These are phyloP conservation scores for Euphrasia arctica DNA, from an alignment of 305 asterid species.

Conservation along the genomic window DNA sequence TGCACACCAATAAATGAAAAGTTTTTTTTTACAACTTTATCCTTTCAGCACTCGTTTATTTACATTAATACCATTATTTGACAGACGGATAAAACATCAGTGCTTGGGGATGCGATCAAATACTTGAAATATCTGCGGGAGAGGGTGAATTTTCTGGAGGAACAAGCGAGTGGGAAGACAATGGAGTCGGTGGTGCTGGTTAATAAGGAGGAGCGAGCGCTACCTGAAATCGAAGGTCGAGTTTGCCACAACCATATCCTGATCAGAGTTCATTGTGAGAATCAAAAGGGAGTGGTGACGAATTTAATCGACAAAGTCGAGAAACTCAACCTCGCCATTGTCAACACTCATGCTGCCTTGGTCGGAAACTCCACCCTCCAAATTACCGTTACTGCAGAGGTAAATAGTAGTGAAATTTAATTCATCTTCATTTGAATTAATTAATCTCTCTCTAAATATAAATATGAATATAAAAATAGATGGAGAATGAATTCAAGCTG, in stretches of 20 bases:
- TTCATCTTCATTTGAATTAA: too few species aligned
- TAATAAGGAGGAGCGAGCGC: constrained; percentile 22
- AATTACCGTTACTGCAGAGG: constrained; percentile 27
- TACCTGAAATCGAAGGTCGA: constrained; percentile 28
- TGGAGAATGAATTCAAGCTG: constrained; percentile 13
- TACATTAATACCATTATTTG: too few species aligned
- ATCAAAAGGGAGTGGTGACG: constrained; percentile 20
- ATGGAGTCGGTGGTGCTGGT: constrained; percentile 27
- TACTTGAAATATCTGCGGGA: constrained; percentile 41
- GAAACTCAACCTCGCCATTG: constrained; percentile 23
- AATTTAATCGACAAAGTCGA: constrained; percentile 22
- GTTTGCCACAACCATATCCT: constrained; percentile 28
- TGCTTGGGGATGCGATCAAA: constrained; percentile 45
- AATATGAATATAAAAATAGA: neutral
- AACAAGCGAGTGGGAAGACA: constrained; percentile 20
- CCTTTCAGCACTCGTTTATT: too few species aligned
- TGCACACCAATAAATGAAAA: too few species aligned
- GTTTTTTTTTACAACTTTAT: too few species aligned
- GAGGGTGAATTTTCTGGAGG: constrained; percentile 33
- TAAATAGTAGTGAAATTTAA: neutral
- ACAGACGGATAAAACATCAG: constrained; percentile 45
- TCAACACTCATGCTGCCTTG: constrained; percentile 16
- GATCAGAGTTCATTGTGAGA: constrained; percentile 25
- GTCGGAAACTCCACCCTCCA: constrained; percentile 25
- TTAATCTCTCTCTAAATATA: neutral